phyloP scores from a whole-genome alignment of 2,329 filamentous ascomycete genomes.

The Trichophyton schoenleinii region DNA sequence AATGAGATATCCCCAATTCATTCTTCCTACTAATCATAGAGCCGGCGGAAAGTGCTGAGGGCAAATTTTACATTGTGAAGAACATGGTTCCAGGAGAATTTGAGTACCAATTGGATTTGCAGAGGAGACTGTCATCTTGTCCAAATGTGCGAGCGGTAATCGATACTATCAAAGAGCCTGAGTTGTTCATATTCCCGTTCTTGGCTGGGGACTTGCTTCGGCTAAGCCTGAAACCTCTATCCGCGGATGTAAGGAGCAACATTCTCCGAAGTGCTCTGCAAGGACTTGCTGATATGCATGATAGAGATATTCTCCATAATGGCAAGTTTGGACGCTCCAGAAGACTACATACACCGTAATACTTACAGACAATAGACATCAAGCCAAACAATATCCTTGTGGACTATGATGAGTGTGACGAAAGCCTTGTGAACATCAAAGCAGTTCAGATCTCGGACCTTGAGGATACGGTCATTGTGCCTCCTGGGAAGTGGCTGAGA shows the following conservation, averaged over 20 bases:
- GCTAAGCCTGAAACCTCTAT: conserved; percentile 11
- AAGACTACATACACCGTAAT: not conserved
- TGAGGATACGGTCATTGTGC: conserved; percentile 20
- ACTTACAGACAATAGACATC: conserved; percentile 19
- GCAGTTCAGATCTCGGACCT: conserved; percentile 22
- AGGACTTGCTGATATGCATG: conserved; percentile 25
- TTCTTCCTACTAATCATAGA: too few relatives aligned
- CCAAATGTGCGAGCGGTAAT: conserved; percentile 19
- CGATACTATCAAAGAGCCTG: conserved; percentile 15
- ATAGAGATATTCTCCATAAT: conserved; percentile 23
- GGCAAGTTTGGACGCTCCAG: conserved; percentile 11
- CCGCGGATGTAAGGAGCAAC: conserved; percentile 9
- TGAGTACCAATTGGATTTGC: conserved; percentile 21
- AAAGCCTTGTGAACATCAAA: conserved; percentile 12
- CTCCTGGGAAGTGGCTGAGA: conserved; percentile 17
- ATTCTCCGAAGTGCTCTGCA: conserved; percentile 15
- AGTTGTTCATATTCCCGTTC: conserved; percentile 17
- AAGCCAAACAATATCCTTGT: conserved; percentile 29
- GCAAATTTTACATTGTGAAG: conserved; percentile 12
- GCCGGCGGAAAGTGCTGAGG: conserved; percentile 5
- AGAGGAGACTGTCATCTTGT: conserved; percentile 16
- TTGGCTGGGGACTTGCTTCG: conserved; percentile 13
- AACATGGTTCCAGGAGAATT: conserved; percentile 22
- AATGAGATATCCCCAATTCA: too few relatives aligned
- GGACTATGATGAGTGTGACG: conserved; percentile 18